Percentiles rank a stretch among this genome's conserved stretches.
phyloP scores from a whole-genome alignment of 345 rosid genomes.

The Hibiscus mutabilis region DNA sequence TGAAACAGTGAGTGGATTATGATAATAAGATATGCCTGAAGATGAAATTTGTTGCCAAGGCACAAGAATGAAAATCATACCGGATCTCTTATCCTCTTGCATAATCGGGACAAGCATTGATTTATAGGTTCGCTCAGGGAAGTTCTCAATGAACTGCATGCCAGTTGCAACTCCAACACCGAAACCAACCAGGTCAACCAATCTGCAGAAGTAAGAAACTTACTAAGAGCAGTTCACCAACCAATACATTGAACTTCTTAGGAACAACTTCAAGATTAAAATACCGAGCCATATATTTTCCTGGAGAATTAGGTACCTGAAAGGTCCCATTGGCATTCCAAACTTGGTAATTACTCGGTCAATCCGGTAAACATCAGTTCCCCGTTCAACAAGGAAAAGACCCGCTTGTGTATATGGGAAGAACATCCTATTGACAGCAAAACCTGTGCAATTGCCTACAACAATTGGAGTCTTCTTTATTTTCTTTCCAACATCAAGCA shows the following conservation, averaged over 20 bases:
- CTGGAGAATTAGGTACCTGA: constrained; percentile 40
- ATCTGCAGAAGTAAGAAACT: constrained; percentile 35
- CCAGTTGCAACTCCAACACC: constrained; percentile 87
- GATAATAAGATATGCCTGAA: background rate
- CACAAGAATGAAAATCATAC: constrained; percentile 23
- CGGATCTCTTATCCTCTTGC: constrained; percentile 94
- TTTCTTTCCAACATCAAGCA: constrained; percentile 81
- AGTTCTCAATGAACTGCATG: constrained; percentile 66
- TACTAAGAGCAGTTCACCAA: constrained; percentile 1
- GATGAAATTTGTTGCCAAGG: constrained; percentile 1
- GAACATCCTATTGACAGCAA: constrained; percentile 97
- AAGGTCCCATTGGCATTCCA: constrained; percentile 99
- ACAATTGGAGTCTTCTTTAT: constrained; percentile 90
- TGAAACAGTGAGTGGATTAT: constrained; percentile 22
- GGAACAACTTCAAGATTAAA: background rate
- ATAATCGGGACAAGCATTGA: constrained; percentile 77
- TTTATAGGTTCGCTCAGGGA: constrained; percentile 74
- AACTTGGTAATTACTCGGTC: constrained; percentile 73
- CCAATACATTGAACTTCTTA: background rate
- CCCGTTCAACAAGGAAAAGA: constrained; percentile 74
- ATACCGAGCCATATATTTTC: background rate
- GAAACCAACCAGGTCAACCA: constrained; percentile 85
- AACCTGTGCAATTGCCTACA: constrained; percentile 97
- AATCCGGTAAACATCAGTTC: constrained; percentile 67
- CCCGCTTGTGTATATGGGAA: constrained; percentile 89